phyloP scores from a whole-genome alignment of 2,329 filamentous ascomycete genomes.

The Fragosphaeria purpurea region DNA sequence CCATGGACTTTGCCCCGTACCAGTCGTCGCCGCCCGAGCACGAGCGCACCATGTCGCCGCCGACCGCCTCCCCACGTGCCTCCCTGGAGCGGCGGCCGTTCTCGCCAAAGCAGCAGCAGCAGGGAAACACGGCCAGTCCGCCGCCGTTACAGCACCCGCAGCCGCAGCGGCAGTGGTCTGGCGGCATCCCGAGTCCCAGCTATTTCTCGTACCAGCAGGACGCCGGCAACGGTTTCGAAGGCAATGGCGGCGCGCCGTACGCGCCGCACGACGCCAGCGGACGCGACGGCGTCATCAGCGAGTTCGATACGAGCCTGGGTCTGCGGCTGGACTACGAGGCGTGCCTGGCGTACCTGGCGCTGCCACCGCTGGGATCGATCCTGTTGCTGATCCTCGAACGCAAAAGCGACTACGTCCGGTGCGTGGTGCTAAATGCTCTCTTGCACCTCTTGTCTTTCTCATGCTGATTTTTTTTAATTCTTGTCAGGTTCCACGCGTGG shows the following conservation, averaged over 20 bases:
- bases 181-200: slow-evolving; percentile 26
- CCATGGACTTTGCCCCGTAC: slow-evolving; percentile 93
- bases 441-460: neutral
- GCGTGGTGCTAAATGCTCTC: slow-evolving; percentile 18
- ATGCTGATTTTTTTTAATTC: neutral
- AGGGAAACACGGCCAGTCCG: slow-evolving; percentile 28
- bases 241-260: slow-evolving; percentile 12
- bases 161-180: slow-evolving; percentile 47
- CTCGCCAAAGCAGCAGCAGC: slow-evolving; percentile 36
- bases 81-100: slow-evolving; percentile 50
- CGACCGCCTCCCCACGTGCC: slow-evolving; percentile 42
- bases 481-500: slow-evolving; percentile 82
- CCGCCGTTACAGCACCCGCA: slow-evolving; percentile 43
- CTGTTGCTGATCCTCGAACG: slow-evolving; percentile 77
- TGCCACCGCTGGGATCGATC: slow-evolving; percentile 80
- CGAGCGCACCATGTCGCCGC: slow-evolving; percentile 68
- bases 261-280: slow-evolving; percentile 27
- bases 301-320: slow-evolving; percentile 87
- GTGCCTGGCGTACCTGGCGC: slow-evolving; percentile 72
- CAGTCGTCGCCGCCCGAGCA: slow-evolving; percentile 85
- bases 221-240: slow-evolving; percentile 12
- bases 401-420: slow-evolving; percentile 96
- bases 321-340: slow-evolving; percentile 85
- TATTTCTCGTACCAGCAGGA: slow-evolving; percentile 19
- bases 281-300: slow-evolving; percentile 51